Evolutionary conservation across 352 stramenopile genomes (phyloP).

Genomic region (Phytophthora chlamydospora): DNA sequence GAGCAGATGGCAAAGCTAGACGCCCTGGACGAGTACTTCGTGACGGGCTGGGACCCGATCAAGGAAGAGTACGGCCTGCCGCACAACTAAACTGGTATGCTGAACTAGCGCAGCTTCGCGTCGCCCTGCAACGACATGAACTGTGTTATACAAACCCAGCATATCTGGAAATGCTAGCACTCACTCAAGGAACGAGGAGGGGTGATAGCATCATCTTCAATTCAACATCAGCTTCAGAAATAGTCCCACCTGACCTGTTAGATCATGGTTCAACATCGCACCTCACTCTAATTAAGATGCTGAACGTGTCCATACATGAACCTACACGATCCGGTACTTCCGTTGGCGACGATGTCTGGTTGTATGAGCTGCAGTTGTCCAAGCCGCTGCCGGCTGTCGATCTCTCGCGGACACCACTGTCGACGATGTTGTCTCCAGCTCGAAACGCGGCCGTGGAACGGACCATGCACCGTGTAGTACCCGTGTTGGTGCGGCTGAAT

Average conservation of each 20-base stretch:
- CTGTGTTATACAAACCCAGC: too few species aligned
- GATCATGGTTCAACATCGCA: too few species aligned
- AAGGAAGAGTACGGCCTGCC: slow-evolving; percentile 27
- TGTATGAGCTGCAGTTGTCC: slow-evolving; percentile 23
- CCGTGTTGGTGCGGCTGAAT: slow-evolving; percentile 17
- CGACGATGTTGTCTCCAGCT: not conserved
- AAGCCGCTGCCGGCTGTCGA: slow-evolving; percentile 10
- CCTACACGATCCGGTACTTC: slow-evolving; percentile 1
- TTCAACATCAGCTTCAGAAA: too few species aligned
- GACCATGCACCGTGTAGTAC: slow-evolving; percentile 13
- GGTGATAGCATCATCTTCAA: too few species aligned
- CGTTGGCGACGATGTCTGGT: slow-evolving; percentile 2
- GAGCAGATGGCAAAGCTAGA: slow-evolving; percentile 42
- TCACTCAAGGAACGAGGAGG: too few species aligned
- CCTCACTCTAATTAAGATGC: not conserved
- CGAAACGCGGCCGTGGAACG: slow-evolving; percentile 2
- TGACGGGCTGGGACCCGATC: slow-evolving; percentile 55
- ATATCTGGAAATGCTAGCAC: too few species aligned
- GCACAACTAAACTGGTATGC: too few species aligned
- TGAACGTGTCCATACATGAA: slow-evolving; percentile 6
- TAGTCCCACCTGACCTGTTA: too few species aligned
- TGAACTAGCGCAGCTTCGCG: too few species aligned
- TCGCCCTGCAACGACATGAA: too few species aligned
- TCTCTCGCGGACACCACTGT: slow-evolving; percentile 18
- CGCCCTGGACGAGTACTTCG: slow-evolving; percentile 49